These are phyloP conservation scores for Pleurotus eryngii DNA, from an alignment of 768 basidiomycete species.

Conservation along the genomic window DNA sequence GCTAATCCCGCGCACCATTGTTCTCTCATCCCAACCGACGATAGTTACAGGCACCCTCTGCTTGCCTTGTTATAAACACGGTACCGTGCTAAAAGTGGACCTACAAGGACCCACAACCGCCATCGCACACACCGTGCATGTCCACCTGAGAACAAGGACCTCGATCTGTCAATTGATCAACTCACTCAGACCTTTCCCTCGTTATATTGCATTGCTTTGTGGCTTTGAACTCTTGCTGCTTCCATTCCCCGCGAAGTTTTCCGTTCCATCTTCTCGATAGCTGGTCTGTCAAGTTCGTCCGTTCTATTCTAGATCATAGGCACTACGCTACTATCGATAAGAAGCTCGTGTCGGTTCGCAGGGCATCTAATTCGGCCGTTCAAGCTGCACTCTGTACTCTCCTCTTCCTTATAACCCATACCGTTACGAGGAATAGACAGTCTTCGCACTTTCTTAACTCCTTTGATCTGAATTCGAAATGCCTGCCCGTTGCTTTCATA, in stretches of 20 bases:
- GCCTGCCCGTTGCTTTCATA: no score
- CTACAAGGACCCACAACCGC: constrained; percentile 4
- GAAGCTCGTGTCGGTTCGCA: background rate
- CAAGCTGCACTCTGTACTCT: background rate
- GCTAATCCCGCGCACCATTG: no score
- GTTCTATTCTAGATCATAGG: background rate
- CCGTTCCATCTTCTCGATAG: background rate
- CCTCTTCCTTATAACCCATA: background rate
- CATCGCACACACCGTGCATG: background rate
- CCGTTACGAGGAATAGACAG: no score
- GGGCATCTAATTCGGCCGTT: background rate
- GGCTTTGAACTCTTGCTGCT: background rate
- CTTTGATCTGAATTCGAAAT: no score
- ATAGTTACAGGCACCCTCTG: no score
- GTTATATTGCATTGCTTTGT: constrained; percentile 5
- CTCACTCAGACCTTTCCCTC: background rate
- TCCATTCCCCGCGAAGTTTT: background rate
- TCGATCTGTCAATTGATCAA: background rate
- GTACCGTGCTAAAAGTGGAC: background rate
- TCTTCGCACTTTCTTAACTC: no score
- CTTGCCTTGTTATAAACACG: no score
- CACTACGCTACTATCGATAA: background rate
- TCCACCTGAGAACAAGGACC: background rate
- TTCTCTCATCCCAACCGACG: no score
- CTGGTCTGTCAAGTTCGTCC: background rate